Percentiles rank a stretch among this genome's conserved stretches.
Evolutionary conservation across 2,329 filamentous ascomycete species (phyloP).

Genomic region (Alternaria sp.): DNA sequence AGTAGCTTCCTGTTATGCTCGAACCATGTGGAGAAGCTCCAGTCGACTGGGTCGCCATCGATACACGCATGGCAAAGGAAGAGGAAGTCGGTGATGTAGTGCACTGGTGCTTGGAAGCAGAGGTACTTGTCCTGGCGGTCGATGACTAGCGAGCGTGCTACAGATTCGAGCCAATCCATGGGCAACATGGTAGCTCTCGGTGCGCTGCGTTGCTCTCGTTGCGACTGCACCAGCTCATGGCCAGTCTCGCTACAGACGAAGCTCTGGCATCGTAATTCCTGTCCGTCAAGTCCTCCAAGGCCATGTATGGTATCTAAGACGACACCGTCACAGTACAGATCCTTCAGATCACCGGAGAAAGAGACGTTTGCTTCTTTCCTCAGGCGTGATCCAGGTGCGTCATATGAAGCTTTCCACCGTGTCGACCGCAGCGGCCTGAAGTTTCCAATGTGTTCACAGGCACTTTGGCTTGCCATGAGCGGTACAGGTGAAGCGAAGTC

Average conservation of each 20-base stretch:
- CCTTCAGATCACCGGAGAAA: slow-evolving; percentile 33
- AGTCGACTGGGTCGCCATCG: slow-evolving; percentile 28
- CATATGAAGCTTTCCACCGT: slow-evolving; percentile 35
- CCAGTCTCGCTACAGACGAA: slow-evolving; percentile 30
- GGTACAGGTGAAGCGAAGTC: slow-evolving; percentile 44
- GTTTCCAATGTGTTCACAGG: slow-evolving; percentile 40
- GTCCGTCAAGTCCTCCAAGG: slow-evolving; percentile 36
- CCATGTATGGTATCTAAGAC: slow-evolving; percentile 35
- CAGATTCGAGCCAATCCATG: slow-evolving; percentile 31
- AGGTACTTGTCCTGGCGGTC: slow-evolving; percentile 46
- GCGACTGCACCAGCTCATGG: slow-evolving; percentile 28
- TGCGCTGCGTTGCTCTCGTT: slow-evolving; percentile 3
- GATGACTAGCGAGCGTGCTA: slow-evolving; percentile 39
- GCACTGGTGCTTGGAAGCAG: slow-evolving; percentile 32
- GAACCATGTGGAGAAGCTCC: slow-evolving; percentile 42
- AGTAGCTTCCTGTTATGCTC: slow-evolving; percentile 30
- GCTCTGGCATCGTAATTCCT: slow-evolving; percentile 39
- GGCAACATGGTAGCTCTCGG: slow-evolving; percentile 21
- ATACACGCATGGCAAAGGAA: slow-evolving; percentile 36
- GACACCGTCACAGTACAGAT: slow-evolving; percentile 38
- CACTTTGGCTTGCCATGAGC: slow-evolving; percentile 46
- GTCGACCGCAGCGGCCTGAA: slow-evolving; percentile 37
- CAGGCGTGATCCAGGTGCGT: slow-evolving; percentile 35
- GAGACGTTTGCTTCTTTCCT: slow-evolving; percentile 29
- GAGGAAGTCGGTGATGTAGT: slow-evolving; percentile 40